Percentiles rank a stretch among this genome's conserved stretches.
These are phyloP conservation scores for Suhomyces terraborum DNA, from an alignment of 1,139 yeast species.

Conservation along the genomic window DNA sequence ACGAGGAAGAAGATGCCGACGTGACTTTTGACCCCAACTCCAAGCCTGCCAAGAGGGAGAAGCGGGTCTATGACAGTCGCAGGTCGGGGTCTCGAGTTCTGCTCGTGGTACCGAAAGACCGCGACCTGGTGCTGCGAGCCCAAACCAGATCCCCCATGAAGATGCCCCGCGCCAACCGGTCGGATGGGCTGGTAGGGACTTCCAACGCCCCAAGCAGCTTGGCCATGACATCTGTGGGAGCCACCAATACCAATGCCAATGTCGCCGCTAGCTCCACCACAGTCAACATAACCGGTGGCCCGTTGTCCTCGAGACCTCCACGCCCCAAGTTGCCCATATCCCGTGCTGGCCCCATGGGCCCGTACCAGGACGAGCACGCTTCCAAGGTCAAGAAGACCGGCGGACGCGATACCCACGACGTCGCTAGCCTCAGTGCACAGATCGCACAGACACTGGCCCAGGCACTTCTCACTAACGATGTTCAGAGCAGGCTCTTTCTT, in stretches of 20 bases:
- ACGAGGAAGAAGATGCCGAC: constrained; percentile 9
- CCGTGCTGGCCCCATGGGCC: background rate
- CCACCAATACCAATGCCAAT: too few relatives aligned
- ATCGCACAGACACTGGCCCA: constrained; percentile 21
- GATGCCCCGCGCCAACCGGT: constrained; percentile 2
- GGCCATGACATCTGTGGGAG: background rate
- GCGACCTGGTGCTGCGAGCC: constrained; percentile 2
- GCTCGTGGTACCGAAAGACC: constrained; percentile 5
- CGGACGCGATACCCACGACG: constrained; percentile 14
- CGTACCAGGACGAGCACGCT: constrained; percentile 13
- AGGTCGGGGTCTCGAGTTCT: background rate
- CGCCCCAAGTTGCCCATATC: constrained; percentile 2
- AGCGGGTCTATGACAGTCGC: constrained; percentile 5
- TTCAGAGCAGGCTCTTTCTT: constrained; percentile 20
- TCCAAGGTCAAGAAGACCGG: constrained; percentile 12
- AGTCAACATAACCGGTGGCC: background rate
- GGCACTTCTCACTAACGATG: constrained; percentile 26
- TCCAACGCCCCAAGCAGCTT: background rate
- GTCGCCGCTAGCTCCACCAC: too few relatives aligned
- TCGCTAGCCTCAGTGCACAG: constrained; percentile 13
- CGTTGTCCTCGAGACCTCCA: background rate
- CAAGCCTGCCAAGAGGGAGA: constrained; percentile 3
- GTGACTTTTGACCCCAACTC: background rate
- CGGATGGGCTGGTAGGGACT: constrained; percentile 1
- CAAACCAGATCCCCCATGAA: constrained; percentile 6